Evolutionary conservation across 805 yeast species (phyloP).

Genomic region (Barnettozyma sp.): DNA sequence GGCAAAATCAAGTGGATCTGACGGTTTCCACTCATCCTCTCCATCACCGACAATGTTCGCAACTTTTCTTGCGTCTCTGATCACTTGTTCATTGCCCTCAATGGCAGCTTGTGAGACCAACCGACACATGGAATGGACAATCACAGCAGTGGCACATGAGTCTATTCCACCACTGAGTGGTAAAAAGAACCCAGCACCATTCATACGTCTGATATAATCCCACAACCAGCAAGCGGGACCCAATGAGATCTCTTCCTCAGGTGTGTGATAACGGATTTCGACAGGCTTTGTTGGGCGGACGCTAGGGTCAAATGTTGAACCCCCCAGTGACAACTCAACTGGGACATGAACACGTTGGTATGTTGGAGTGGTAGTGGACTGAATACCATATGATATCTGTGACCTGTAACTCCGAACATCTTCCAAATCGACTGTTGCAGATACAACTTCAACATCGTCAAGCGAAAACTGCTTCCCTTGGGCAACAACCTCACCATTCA

Average conservation of each 20-base stretch:
- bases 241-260: slow-evolving; percentile 93
- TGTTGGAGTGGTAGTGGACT: slow-evolving; percentile 24
- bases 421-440: slow-evolving; percentile 92
- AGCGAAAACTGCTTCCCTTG: slow-evolving; percentile 90
- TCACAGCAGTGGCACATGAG: slow-evolving; percentile 94
- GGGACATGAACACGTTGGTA: slow-evolving; percentile 53
- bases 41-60: slow-evolving; percentile 44
- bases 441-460: slow-evolving; percentile 85
- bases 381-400: slow-evolving; percentile 47
- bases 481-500: slow-evolving; percentile 86
- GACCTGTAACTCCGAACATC: slow-evolving; percentile 82
- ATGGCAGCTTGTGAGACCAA: slow-evolving; percentile 65
- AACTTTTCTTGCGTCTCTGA: slow-evolving; percentile 64
- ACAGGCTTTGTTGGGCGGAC: slow-evolving; percentile 50
- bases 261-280: slow-evolving; percentile 58
- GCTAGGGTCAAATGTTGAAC: slow-evolving; percentile 51
- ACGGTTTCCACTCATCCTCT: slow-evolving; percentile 56
- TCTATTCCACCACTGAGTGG: slow-evolving; percentile 98
- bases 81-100: slow-evolving; percentile 68
- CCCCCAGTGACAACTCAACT: slow-evolving; percentile 57
- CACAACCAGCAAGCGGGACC: slow-evolving; percentile 99
- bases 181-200: slow-evolving; percentile 84
- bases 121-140: slow-evolving; percentile 91
- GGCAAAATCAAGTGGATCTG: slow-evolving; percentile 70
- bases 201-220: slow-evolving; percentile 92